A percentile compares a stretch with the other conserved stretches of the same genome.
Evolutionary conservation across 1,139 yeast genomes (phyloP).

Genomic region (Scheffersomyces illinoinensis): DNA sequence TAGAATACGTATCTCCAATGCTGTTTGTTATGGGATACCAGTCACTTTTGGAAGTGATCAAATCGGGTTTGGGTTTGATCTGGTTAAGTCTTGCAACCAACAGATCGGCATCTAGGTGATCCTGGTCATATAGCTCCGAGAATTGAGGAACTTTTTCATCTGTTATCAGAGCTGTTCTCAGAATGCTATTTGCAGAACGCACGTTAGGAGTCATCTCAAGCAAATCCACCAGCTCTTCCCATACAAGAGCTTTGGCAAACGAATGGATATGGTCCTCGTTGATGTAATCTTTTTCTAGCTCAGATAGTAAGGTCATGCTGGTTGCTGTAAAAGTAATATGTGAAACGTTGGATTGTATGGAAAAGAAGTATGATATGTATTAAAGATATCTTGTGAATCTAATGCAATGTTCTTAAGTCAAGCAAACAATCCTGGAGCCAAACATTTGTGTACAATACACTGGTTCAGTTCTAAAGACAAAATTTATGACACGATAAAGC

Average conservation of each 20-base stretch:
- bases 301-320: constrained; percentile 15
- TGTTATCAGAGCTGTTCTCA: background rate
- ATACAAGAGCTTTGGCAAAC: constrained; percentile 42
- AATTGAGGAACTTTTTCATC: background rate
- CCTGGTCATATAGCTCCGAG: background rate
- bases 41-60: constrained; percentile 62
- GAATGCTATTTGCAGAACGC: constrained; percentile 3
- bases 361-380: background rate
- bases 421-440: background rate
- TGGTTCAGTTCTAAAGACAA: background rate
- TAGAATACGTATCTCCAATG: constrained; percentile 4
- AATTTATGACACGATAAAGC: background rate
- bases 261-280: constrained; percentile 39
- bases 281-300: constrained; percentile 35
- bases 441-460: background rate
- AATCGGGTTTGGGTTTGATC: constrained; percentile 24
- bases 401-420: background rate
- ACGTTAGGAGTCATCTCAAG: constrained; percentile 8
- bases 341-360: background rate
- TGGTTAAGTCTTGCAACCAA: constrained; percentile 3
- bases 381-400: background rate
- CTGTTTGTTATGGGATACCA: constrained; percentile 60
- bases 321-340: background rate
- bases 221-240: constrained; percentile 36
- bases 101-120: background rate